Conservation (phyloP, 257 asterid species). For the Cynanchum wilfordii region DNA sequence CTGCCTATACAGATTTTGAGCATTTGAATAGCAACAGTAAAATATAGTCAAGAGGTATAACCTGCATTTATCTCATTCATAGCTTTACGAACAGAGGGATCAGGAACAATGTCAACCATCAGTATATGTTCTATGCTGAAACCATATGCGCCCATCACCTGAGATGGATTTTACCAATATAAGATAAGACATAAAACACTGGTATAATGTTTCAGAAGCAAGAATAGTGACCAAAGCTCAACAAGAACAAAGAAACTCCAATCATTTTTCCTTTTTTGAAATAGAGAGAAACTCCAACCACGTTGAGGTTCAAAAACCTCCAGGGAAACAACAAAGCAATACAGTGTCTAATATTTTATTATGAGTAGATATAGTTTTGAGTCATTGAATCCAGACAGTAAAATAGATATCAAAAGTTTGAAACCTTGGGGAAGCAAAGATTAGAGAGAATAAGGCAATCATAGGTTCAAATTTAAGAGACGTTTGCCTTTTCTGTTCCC, state of each 20-base stretch:
- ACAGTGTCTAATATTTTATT: background rate
- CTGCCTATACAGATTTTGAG: background rate
- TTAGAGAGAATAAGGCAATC: background rate
- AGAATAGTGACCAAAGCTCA: background rate
- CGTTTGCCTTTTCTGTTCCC: background rate
- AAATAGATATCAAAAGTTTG: background rate
- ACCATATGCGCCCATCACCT: slow-evolving; percentile 99
- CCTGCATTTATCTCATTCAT: slow-evolving; percentile 99
- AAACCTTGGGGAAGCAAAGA: background rate
- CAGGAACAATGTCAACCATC: slow-evolving; percentile 97
- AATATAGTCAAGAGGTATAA: slow-evolving; percentile 17
- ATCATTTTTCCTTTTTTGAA: no score
- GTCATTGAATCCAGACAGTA: background rate
- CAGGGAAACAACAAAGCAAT: background rate
- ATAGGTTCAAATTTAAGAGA: no score
- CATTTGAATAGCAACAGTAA: background rate
- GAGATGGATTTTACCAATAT: slow-evolving; percentile 24
- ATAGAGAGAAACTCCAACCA: background rate
- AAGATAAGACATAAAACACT: background rate
- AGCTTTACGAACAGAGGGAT: slow-evolving; percentile 81
- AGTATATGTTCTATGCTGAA: slow-evolving; percentile 90
- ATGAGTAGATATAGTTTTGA: background rate
- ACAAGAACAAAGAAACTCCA: background rate
- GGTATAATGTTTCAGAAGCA: background rate
- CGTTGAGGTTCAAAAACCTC: background rate